Evolutionary conservation across 352 stramenopile genomes (phyloP), one percentile per base, ranked within the genome.

Genomic region (Lagenidium sp.): DNA sequence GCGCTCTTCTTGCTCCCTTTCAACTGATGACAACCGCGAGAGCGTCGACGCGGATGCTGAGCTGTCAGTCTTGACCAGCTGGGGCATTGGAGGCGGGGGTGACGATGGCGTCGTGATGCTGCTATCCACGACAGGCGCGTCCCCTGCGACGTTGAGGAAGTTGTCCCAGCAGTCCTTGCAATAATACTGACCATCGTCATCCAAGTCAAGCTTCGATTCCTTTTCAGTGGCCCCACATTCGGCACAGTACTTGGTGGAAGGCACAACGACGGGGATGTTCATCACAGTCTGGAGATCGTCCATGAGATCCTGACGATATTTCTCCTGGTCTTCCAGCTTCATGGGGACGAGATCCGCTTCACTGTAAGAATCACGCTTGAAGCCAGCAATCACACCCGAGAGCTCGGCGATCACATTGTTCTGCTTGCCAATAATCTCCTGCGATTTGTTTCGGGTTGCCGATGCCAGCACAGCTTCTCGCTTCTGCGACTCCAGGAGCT

Each of bases 111-210:
- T 64, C 16, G 63, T 28, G n/a, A n/a, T n/a, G n/a, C n/a, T n/a
- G n/a, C n/a, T n/a, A n/a, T n/a, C n/a, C n/a, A n/a, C n/a, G n/a
- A n/a, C n/a, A n/a, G n/a, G n/a, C n/a, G n/a, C n/a, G n/a, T n/a
- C n/a, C n/a, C n/a, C n/a, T n/a, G n/a, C n/a, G n/a, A n/a, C n/a
- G 34, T 65, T 82, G 24, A 87, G 61, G 42, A 87, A 94, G 37
- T 90, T 85, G 31, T 89, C 78, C 79, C 78, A 94, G 40, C 81
- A 94, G 50, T 87, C 81, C 44, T 85, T 86, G 63, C 81, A 94
- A 54, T 94, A 94, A 53, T 82, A 87, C 38, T 90, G 67, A 0
- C 77, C 78, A 36, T 94, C 78, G 25, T 84, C 76, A 50, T 94
- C 81, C 36, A 86, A 66, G 32, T 88, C 73, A 10, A 90, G 61